Evolutionary conservation across 108 stramenopile species (phyloP), one percentile per base, ranked within the genome.

Genomic region (Fistulifera pelliculosa): DNA sequence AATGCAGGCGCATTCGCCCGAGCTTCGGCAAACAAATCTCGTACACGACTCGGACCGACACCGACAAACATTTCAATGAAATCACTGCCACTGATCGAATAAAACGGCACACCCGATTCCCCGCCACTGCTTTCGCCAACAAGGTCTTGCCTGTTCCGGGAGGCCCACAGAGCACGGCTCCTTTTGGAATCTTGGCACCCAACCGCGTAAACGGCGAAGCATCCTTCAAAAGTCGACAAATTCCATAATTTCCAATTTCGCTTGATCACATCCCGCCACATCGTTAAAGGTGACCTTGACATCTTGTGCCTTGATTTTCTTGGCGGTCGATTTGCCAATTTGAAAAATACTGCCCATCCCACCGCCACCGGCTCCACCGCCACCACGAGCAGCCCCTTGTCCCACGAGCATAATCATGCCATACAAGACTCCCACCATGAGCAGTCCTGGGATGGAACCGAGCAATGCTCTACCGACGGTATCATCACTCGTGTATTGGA

Each of bases 61-160:
- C 98, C 98, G 25, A 99, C 98, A 68, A 99, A 98, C 96, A 99
- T 97, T 73, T 99, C 98, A 54, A 50, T 60, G 60, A 99, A 98
- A 61, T 99, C 96, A 15, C 89, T 92, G 41, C 98, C 98, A 45
- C 80, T 79, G 51, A 99, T 96, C 54, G 80, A 76, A 60, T 70
- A 95, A 61, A 99, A 99, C 8, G 98, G 96, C 17, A 97, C 96
- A 62, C 75, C 75, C 8, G 98, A 96, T 73, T 99, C 98, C 8
- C 98, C n/a, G 98, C 98, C 24, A 95, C 94, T 15, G 98, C 98
- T 76, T 97, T 96, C 47, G 98, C 98, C 24, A 99, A 63, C 2
- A 99, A 73, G 0, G 98, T 99, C 70, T 99, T 99, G 19, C 98
- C 97, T 6, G 93, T 96, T 17, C 78, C 80, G 0, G 98, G 98